Evolutionary conservation across 2,329 filamentous ascomycete genomes (phyloP), one percentile per base, ranked within the genome.

Genomic region (Nigrospora sphaerica): DNA sequence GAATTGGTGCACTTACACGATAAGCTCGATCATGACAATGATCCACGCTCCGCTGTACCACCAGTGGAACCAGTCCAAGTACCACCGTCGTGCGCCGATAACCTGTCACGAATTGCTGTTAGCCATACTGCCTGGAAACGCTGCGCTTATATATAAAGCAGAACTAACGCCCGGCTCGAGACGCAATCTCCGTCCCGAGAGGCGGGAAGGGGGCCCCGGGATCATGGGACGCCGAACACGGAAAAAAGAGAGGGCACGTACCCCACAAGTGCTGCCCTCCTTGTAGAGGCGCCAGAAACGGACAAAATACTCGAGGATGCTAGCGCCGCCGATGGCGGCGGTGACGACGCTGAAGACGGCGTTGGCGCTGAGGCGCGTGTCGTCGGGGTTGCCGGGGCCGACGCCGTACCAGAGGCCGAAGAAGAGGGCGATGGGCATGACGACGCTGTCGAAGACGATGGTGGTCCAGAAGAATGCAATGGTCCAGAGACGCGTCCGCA

Each of bases 391-490:
- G 13, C 48, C 48, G 18, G 48, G 46, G 12, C 48, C 48, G 34
- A 44, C 39, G 49, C 67, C 68, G 52, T 81, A 81, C 74, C 75
- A 80, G 36, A 83, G 65, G 40, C 72, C 69, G 66, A 78, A 83
- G 62, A 82, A 83, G 4, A 83, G 66, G 4, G 68, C 71, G 48
- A 83, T 69, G 18, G 80, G 80, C 61, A 80, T 75, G 48, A 68
- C 72, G 47, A 80, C 65, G 44, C 73, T 76, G 62, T 83, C 79
- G 46, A 82, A 57, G 14, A 81, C 58, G 46, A 82, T 78, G 33
- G 83, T 59, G 1, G 65, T 66, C 79, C 79, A 83, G 64, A 83
- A 83, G 49, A 77, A 63, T 39, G 70, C 64, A 49, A 82, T 80
- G 38, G 70, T 66, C 62, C 71, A 73, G 55, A 78, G 78, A 39